These are phyloP conservation scores for Croton setiger DNA, from an alignment of 441 rosid genomes.

Conservation along the genomic window DNA sequence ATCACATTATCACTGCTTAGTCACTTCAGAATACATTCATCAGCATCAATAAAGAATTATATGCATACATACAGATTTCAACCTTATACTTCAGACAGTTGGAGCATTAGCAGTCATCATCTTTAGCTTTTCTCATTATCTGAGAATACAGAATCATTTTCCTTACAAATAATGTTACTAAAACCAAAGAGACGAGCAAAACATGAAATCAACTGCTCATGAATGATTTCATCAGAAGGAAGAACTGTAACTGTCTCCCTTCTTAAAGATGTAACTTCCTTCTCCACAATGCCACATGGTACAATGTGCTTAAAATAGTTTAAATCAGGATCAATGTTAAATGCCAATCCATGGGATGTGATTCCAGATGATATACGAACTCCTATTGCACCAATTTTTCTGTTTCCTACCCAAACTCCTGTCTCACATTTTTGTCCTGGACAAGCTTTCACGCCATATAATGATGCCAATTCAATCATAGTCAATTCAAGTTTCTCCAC, in stretches of 20 bases:
- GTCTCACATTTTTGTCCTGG: constrained; percentile 70
- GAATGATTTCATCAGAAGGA: constrained; percentile 69
- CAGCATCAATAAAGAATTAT: constrained; percentile 3
- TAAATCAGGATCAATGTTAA: constrained; percentile 77
- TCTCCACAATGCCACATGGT: constrained; percentile 87
- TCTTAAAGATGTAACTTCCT: constrained; percentile 79
- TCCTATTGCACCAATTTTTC: constrained; percentile 93
- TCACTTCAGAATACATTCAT: constrained; percentile 14
- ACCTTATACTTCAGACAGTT: not conserved
- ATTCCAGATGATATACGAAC: constrained; percentile 72
- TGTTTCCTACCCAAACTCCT: constrained; percentile 87
- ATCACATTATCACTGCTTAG: no score
- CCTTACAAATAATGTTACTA: constrained; percentile 49
- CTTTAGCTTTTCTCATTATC: constrained; percentile 26
- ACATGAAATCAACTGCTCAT: constrained; percentile 77
- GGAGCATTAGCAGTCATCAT: not conserved
- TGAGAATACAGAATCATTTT: constrained; percentile 28
- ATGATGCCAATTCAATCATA: constrained; percentile 72
- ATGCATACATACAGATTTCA: not conserved
- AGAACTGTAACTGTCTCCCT: constrained; percentile 58
- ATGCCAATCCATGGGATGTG: constrained; percentile 88
- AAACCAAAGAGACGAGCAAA: constrained; percentile 58
- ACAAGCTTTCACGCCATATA: constrained; percentile 67
- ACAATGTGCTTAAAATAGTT: constrained; percentile 80
- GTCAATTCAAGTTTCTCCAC: constrained; percentile 77